phyloP scores from a whole-genome alignment of 2,329 filamentous ascomycete genomes.

The Verticillium longisporum region DNA sequence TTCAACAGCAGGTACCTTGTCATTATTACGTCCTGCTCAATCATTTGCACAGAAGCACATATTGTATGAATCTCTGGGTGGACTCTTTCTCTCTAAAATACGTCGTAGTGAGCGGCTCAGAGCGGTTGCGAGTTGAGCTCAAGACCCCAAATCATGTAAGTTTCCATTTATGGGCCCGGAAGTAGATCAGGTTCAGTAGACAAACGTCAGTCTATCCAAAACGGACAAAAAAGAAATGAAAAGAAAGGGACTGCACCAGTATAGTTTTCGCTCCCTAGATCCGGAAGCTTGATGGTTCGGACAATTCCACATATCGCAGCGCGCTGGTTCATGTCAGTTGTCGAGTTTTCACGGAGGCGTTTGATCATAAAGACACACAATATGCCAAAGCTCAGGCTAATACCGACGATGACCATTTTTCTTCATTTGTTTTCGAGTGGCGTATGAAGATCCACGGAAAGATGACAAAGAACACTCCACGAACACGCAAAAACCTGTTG shows the following conservation, averaged over 20 bases:
- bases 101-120: too few species aligned
- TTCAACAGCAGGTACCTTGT: too few species aligned
- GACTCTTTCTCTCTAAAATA: too few species aligned
- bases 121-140: too few species aligned
- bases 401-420: constrained; percentile 28
- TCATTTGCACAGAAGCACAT: too few species aligned
- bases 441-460: constrained; percentile 37
- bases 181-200: neutral
- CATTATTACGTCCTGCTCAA: too few species aligned
- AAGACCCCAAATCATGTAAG: too few species aligned
- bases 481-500: neutral
- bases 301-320: neutral
- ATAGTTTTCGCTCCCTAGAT: neutral
- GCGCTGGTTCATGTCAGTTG: neutral
- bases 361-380: neutral
- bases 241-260: neutral
- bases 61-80: too few species aligned
- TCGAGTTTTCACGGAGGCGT: neutral
- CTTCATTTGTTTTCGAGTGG: constrained; percentile 25
- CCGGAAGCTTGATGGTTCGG: neutral
- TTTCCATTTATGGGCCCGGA: too few species aligned
- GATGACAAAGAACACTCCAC: constrained; percentile 27
- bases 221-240: neutral
- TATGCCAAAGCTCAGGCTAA: constrained; percentile 11
- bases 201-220: neutral